Conservation (phyloP, 179 eudicot species). For the Gypsophila paniculata region DNA sequence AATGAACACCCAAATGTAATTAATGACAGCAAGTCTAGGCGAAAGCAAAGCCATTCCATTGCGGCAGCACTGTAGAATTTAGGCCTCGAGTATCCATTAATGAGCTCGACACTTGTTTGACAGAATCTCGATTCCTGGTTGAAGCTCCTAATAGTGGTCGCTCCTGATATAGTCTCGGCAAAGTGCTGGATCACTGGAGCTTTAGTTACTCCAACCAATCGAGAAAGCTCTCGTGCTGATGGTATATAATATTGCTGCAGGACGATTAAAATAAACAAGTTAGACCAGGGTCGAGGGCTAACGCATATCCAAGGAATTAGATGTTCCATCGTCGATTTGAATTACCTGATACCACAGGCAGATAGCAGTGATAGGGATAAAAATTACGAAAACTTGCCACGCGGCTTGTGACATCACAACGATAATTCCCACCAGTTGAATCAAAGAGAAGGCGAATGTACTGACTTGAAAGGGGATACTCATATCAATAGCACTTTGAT, state of each 20-base stretch:
- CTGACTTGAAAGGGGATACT: constrained; percentile 45
- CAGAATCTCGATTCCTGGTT: constrained; percentile 56
- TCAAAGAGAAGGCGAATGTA: constrained; percentile 49
- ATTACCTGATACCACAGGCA: constrained; percentile 63
- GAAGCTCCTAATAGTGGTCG: constrained; percentile 65
- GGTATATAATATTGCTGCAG: constrained; percentile 37
- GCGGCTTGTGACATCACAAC: constrained; percentile 79
- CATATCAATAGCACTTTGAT: constrained; percentile 76
- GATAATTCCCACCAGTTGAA: constrained; percentile 74
- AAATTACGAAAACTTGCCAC: constrained; percentile 80
- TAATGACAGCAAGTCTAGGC: constrained; percentile 16
- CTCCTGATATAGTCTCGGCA: constrained; percentile 71
- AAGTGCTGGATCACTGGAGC: constrained; percentile 78
- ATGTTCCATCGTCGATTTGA: constrained; percentile 1
- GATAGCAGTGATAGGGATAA: constrained; percentile 53
- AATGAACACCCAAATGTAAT: constrained; percentile 21
- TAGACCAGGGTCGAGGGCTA: background rate
- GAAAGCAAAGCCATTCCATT: constrained; percentile 24
- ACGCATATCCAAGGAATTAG: background rate
- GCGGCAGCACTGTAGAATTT: constrained; percentile 22
- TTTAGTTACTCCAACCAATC: constrained; percentile 55
- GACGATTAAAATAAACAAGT: background rate
- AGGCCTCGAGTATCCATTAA: constrained; percentile 18
- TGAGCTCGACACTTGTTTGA: constrained; percentile 17
- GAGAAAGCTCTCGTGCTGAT: constrained; percentile 56